phyloP scores from a whole-genome alignment of 1,284 basidiomycete genomes.

The Stereum hirsutum region DNA sequence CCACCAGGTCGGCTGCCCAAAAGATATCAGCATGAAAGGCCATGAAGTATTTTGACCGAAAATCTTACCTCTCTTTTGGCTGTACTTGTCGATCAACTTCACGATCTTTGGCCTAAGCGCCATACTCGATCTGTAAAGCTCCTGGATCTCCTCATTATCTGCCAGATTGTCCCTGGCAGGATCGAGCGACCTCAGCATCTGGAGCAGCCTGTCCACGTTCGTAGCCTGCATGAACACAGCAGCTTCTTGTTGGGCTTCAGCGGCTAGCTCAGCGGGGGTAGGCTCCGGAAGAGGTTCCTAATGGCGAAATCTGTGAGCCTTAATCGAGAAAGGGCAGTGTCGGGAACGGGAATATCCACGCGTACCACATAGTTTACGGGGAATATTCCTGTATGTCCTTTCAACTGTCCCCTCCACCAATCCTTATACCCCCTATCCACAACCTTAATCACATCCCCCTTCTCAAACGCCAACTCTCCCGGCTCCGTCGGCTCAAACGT shows the following conservation, averaged over 20 bases:
- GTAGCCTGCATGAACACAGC: constrained; percentile 78
- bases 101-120: constrained; percentile 90
- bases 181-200: constrained; percentile 74
- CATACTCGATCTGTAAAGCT: constrained; percentile 88
- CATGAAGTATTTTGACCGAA: background rate
- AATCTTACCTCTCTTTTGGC: constrained; percentile 74
- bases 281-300: constrained; percentile 88
- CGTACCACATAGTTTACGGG: constrained; percentile 94
- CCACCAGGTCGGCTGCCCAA: constrained; percentile 73
- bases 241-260: constrained; percentile 86
- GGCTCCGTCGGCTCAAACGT: constrained; percentile 85
- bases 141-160: constrained; percentile 94
- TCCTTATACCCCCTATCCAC: constrained; percentile 94
- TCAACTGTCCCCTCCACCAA: constrained; percentile 96
- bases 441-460: constrained; percentile 94
- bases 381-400: constrained; percentile 93
- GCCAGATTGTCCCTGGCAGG: constrained; percentile 78
- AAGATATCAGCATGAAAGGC: background rate
- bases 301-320: constrained; percentile 1
- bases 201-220: constrained; percentile 83
- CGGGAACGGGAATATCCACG: constrained; percentile 9
- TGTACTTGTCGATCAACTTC: constrained; percentile 95
- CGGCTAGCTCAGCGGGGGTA: constrained; percentile 68
- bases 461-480: constrained; percentile 89
- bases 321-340: constrained; percentile 3